Conservation (phyloP, 352 stramenopile species). For the Halophytophthora batemanensis region DNA sequence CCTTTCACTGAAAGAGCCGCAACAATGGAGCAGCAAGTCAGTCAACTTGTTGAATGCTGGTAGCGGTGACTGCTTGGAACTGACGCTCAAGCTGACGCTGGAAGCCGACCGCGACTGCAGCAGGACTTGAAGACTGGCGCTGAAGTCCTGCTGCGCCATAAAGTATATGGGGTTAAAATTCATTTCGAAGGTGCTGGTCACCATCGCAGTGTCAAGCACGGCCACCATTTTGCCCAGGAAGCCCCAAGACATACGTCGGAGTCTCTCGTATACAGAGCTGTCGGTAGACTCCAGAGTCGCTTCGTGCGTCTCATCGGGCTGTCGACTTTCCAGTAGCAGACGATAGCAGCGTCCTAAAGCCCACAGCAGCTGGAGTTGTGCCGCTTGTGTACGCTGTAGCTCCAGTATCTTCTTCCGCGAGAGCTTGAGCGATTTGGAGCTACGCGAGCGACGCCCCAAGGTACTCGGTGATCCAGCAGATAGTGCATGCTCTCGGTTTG, state of each 20-base stretch:
- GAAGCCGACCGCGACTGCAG: background rate
- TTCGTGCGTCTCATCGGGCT: conserved; percentile 1
- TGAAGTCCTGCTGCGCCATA: conserved; percentile 73
- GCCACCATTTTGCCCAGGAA: conserved; percentile 30
- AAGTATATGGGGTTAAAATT: conserved; percentile 30
- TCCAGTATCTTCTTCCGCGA: conserved; percentile 18
- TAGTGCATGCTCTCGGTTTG: conserved; percentile 9
- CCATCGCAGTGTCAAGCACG: conserved; percentile 12
- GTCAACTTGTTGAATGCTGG: conserved; percentile 24
- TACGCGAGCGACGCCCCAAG: conserved; percentile 4
- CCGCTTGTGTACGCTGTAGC: conserved; percentile 14
- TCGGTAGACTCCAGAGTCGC: conserved; percentile 10
- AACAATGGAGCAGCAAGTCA: conserved; percentile 36
- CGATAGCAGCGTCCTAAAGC: conserved; percentile 54
- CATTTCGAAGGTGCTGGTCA: conserved; percentile 1
- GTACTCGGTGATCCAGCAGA: conserved; percentile 10
- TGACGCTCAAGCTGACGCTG: conserved; percentile 11
- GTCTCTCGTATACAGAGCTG: conserved; percentile 6
- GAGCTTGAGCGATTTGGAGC: conserved; percentile 11
- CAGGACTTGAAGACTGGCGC: conserved; percentile 29
- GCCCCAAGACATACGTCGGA: conserved; percentile 11
- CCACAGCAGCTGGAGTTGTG: conserved; percentile 51
- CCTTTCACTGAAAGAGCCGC: conserved; percentile 31
- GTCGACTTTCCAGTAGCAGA: conserved; percentile 36
- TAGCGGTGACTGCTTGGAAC: conserved; percentile 8